phyloP scores from a whole-genome alignment of 2,329 filamentous ascomycete genomes.

The Penicillium crustosum region DNA sequence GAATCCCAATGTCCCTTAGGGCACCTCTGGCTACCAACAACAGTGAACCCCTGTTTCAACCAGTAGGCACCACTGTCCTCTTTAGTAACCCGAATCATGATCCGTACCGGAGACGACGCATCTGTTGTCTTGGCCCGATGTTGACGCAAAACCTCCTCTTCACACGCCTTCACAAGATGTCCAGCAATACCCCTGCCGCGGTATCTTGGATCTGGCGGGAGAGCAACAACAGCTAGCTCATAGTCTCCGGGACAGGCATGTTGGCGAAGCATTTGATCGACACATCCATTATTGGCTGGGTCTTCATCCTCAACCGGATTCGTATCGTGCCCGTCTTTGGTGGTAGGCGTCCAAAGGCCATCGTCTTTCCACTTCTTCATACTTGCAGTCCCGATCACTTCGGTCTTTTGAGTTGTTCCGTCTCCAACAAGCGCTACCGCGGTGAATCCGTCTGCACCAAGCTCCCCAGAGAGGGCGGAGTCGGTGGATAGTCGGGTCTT shows the following conservation, averaged over 20 bases:
- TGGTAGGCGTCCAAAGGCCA: neutral
- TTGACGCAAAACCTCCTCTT: neutral
- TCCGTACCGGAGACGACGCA: neutral
- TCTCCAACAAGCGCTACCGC: neutral
- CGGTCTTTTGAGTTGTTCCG: neutral
- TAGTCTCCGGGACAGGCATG: neutral
- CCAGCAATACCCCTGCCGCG: neutral
- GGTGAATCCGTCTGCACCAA: neutral
- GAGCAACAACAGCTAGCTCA: neutral
- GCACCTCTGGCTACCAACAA: neutral
- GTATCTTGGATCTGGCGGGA: neutral
- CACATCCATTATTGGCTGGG: neutral
- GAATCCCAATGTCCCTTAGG: neutral
- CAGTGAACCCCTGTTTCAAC: neutral
- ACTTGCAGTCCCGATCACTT: neutral
- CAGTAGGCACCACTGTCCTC: neutral
- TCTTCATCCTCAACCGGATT: neutral
- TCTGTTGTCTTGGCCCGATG: neutral
- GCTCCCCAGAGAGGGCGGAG: neutral
- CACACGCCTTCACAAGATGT: neutral
- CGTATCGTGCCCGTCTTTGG: neutral
- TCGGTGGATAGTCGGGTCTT: neutral
- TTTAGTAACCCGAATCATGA: neutral
- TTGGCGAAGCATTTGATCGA: neutral
- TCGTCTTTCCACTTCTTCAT: neutral